Percentiles rank a stretch among this genome's conserved stretches.
These are phyloP conservation scores for Irpex lacteus DNA, from an alignment of 1,284 basidiomycete species.

Conservation along the genomic window DNA sequence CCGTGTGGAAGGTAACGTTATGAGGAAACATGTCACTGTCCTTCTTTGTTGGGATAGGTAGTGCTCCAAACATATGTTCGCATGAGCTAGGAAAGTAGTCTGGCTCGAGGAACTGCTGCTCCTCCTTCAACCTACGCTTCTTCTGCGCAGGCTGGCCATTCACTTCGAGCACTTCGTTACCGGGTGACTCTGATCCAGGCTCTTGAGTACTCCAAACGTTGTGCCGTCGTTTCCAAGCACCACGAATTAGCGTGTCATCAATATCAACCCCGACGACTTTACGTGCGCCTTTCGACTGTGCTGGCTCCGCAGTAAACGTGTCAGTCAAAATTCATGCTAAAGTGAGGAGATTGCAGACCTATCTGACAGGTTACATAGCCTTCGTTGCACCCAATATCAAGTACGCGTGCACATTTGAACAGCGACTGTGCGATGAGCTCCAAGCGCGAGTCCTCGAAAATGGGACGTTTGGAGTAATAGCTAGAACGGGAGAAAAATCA, in stretches of 20 bases:
- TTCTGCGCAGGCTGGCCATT: not conserved
- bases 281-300: constrained; percentile 57
- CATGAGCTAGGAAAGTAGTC: constrained; percentile 74
- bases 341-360: constrained; percentile 39
- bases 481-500: constrained; percentile 30
- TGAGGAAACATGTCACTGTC: constrained; percentile 58
- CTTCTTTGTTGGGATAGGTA: constrained; percentile 57
- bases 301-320: constrained; percentile 33
- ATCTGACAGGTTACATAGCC: constrained; percentile 81
- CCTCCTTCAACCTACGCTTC: constrained; percentile 27
- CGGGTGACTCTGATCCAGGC: constrained; percentile 25
- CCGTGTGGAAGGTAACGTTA: constrained; percentile 66
- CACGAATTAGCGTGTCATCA: constrained; percentile 65
- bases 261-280: constrained; percentile 79
- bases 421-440: constrained; percentile 51
- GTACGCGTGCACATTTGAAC: constrained; percentile 54
- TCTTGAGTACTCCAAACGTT: constrained; percentile 67
- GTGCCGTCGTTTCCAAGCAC: constrained; percentile 68
- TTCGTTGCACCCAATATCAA: constrained; percentile 84
- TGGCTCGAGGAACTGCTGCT: constrained; percentile 7
- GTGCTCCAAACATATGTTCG: constrained; percentile 67
- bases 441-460: constrained; percentile 56
- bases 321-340: not conserved
- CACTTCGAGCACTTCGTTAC: not conserved
- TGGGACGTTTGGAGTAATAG: constrained; percentile 72